Base-by-base conservation (phyloP, 306 rosid species). In the Inga laurina region DNA sequence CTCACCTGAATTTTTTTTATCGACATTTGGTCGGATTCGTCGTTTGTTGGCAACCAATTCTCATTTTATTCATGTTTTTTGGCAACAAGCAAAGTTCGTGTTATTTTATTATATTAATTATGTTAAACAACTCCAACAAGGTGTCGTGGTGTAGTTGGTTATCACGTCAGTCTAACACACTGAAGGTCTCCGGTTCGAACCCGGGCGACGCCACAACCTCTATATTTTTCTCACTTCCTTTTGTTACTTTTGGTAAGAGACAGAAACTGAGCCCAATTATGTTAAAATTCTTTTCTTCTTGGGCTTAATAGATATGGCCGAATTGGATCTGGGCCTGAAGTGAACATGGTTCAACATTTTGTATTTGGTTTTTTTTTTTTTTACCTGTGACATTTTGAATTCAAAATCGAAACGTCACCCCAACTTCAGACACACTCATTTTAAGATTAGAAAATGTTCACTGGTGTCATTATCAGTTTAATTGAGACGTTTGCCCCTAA, bases 161-260 rank as follows among this genome's bases (percentile, higher is more conserved):
- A 91, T 93, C 94, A 92, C 93, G 94, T 91, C 90, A 96, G 94
- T 93, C 94, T 96, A 96, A 93, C 94, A 96, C 98, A 92, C 94
- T 90, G 94, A 86, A 90, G 94, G 91, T 92, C 93, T 88, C 88
- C 91, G 88, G 93, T 89, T 89, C 93, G 80, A 92, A 52, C 45
- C 94, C 88, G 91, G 91, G 87, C 86, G 84, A 87, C 35, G 90
- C 90, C 90, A 87, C 0, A 13, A 0, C 0, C 1, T 22, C 0
- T n/a, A 3, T 49, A 14, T 49, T 19, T 56, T 19, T 56, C 11
- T 0, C 9, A 1, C 22, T 52, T 56, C 8, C 27, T 1, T 56
- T 22, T 59, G 34, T 9, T 59, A 15, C 5, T 10, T 59, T 59
- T 57, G 12, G 10, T 0, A 3, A 22, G 22, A 3, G 32, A n/a